Base-by-base conservation (phyloP, 805 yeast species). In the Saturnispora besseyi region DNA sequence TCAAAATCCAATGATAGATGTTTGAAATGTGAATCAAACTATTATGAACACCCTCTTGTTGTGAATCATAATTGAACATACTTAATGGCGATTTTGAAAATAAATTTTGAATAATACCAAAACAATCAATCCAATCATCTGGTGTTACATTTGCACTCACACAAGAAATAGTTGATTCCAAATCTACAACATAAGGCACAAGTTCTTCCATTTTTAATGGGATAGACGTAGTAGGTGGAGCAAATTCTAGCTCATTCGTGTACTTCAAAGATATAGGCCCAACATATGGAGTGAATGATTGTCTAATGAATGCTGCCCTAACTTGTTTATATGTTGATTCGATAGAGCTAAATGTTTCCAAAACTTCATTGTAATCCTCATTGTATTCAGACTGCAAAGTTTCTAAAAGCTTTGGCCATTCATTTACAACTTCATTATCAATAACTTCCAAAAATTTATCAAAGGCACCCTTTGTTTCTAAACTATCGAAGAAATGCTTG, bases 121-220 rank as follows among this genome's bases (percentile, higher is more conserved):
- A 85, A 3, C 83, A 77, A 49, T 76, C 75, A 46, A 87, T 71
- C 96, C 97, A 91, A 57, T 90, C 95, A 52, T 76, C 77, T 11
- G 79, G 64, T 11, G 79, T 74, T 32, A 84, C 74, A 10, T 78
- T 74, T 28, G 67, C 70, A 60, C 83, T 81, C 31, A 83, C 71
- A 3, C 76, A 74, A 2, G 76, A 69, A 28, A 86, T 73, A 6
- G 87, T 68, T 15, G 72, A 69, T 64, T 90, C 91, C 51, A 90
- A 64, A 43, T 75, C 74, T 49, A 75, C 76, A 22, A 87, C 71
- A 65, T 87, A 84, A 45, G 71, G 67, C 52, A 82, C 82, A 51
- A 88, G 74, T 34, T 71, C 76, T 30, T 68, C 66, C 37, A 72
- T 60, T 41, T 36, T 5, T 4, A 36, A 36, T 21, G 40, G 40